Conservation (phyloP, 176 grass and related monocot species). For the Areca catechu region DNA sequence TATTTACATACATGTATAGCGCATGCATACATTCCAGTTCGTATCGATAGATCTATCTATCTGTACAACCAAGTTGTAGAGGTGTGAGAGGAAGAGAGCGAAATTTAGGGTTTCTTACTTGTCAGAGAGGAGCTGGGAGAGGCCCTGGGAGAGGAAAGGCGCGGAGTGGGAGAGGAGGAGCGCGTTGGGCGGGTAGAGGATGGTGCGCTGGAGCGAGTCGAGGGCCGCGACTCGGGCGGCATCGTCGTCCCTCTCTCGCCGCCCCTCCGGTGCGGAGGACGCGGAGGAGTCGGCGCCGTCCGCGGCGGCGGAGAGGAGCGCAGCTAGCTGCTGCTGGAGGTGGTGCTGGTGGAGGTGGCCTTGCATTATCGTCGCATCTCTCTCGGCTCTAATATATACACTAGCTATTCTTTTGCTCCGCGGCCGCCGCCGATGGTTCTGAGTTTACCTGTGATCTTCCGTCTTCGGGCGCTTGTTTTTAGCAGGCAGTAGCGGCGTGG, state of each 20-base stretch:
- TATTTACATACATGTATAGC: no score
- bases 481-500: no score
- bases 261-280: constrained; percentile 18
- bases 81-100: no score
- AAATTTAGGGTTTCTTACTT: constrained; percentile 19
- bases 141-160: constrained; percentile 39
- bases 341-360: constrained; percentile 64
- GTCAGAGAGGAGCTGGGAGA: constrained; percentile 38
- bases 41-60: no score
- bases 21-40: no score
- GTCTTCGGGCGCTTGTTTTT: no score
- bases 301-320: constrained; percentile 57
- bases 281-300: constrained; percentile 20
- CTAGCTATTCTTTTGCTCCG: no score
- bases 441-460: no score
- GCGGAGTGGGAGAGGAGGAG: constrained; percentile 55
- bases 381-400: no score
- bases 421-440: no score
- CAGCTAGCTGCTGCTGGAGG: constrained; percentile 77
- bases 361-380: constrained; percentile 42
- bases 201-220: constrained; percentile 68
- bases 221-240: constrained; percentile 47
- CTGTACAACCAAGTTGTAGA: no score
- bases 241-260: constrained; percentile 34
- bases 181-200: constrained; percentile 67